A percentile compares a stretch with the other conserved stretches of the same genome.
phyloP scores from a whole-genome alignment of 23 red algal genomes.

The Gracilaria gracilis region DNA sequence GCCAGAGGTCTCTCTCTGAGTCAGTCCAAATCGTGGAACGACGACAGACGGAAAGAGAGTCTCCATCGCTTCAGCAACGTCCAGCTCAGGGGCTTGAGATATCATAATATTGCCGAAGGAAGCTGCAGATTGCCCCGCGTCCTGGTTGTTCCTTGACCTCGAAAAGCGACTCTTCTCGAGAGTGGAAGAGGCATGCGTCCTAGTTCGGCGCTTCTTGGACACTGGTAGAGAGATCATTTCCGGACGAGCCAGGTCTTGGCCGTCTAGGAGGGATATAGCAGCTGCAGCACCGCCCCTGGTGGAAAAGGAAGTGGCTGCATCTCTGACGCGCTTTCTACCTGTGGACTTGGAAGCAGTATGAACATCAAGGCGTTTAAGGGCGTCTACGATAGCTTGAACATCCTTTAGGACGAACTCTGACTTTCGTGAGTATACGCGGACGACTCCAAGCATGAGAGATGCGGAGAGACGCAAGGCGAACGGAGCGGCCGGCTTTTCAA shows the following conservation, averaged over 20 bases:
- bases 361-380: conserved; percentile 36
- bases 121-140: background rate
- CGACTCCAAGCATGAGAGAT: conserved; percentile 80
- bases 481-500: conserved; percentile 53
- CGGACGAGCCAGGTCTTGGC: conserved; percentile 34
- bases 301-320: background rate
- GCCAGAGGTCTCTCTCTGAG: background rate
- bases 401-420: conserved; percentile 58
- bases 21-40: conserved; percentile 34
- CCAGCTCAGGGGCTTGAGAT: conserved; percentile 6
- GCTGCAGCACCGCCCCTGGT: background rate
- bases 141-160: background rate
- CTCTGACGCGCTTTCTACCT: conserved; percentile 13
- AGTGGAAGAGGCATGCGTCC: conserved; percentile 15
- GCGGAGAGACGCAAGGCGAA: conserved; percentile 86
- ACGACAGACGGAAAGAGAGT: conserved; percentile 56
- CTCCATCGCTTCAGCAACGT: conserved; percentile 61
- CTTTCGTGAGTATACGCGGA: conserved; percentile 82
- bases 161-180: background rate
- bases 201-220: conserved; percentile 24
- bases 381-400: conserved; percentile 40
- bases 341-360: conserved; percentile 16
- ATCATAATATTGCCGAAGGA: background rate
- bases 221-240: conserved; percentile 54
- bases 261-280: conserved; percentile 37